Evolutionary conservation across 495 filamentous ascomycete genomes (phyloP).

Genomic region (Aspergillus asperescens): DNA sequence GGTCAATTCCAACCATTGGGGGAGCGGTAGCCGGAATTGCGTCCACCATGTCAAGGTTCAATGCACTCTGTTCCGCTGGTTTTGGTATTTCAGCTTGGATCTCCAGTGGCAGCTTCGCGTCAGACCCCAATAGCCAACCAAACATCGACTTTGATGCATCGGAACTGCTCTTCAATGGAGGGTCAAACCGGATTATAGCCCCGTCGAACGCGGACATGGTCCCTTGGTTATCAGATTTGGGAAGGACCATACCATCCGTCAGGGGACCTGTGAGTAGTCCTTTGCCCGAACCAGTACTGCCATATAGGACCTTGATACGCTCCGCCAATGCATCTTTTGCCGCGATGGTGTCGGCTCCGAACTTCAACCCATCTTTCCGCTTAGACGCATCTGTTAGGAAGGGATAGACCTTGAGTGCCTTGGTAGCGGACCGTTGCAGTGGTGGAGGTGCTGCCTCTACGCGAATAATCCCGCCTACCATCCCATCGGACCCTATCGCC

Average conservation of each 20-base stretch:
- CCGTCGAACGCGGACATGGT: slow-evolving; percentile 49
- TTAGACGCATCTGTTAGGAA: slow-evolving; percentile 55
- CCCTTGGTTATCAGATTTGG: slow-evolving; percentile 35
- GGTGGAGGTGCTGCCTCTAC: slow-evolving; percentile 68
- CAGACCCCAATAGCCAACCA: slow-evolving; percentile 72
- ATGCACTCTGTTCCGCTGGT: slow-evolving; percentile 48
- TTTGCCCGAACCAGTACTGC: slow-evolving; percentile 32
- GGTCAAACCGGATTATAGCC: slow-evolving; percentile 73
- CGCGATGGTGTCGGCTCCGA: slow-evolving; percentile 78
- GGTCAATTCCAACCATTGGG: slow-evolving; percentile 79
- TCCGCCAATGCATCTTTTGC: slow-evolving; percentile 62
- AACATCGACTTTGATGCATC: slow-evolving; percentile 47
- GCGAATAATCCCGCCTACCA: slow-evolving; percentile 84
- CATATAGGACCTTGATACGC: slow-evolving; percentile 46
- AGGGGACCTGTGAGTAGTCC: slow-evolving; percentile 78
- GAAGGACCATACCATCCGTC: slow-evolving; percentile 79
- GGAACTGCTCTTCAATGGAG: slow-evolving; percentile 38
- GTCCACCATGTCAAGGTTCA: slow-evolving; percentile 45
- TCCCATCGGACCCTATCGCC: slow-evolving; percentile 58
- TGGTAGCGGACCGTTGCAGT: slow-evolving; percentile 48
- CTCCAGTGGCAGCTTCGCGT: slow-evolving; percentile 64
- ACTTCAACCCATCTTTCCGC: slow-evolving; percentile 64
- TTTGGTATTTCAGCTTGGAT: slow-evolving; percentile 64
- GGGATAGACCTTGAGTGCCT: slow-evolving; percentile 68
- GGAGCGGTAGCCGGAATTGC: slow-evolving; percentile 48